Conservation (phyloP, 257 asterid genomes). For the Rauvolfia tetraphylla region DNA sequence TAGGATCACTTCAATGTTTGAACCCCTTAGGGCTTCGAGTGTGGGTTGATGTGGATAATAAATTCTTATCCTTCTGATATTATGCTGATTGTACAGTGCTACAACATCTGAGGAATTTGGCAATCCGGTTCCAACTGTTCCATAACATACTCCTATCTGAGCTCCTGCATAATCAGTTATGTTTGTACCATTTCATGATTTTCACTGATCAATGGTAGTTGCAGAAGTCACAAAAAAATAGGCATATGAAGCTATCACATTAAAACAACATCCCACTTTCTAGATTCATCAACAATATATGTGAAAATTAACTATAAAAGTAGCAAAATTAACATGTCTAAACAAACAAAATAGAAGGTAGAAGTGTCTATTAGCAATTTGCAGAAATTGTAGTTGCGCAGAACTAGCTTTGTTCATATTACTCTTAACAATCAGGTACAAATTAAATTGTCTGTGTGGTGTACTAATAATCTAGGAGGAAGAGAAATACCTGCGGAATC, state of each 20-base stretch:
- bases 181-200: neutral
- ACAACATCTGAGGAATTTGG: constrained; percentile 31
- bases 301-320: neutral
- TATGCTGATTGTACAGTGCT: constrained; percentile 25
- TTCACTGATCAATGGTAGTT: neutral
- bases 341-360: neutral
- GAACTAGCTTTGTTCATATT: neutral
- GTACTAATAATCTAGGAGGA: neutral
- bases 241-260: neutral
- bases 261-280: neutral
- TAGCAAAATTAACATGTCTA: neutral
- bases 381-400: neutral
- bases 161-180: constrained; percentile 13
- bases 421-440: neutral
- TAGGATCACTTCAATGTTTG: constrained; percentile 30
- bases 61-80: constrained; percentile 29
- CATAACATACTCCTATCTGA: constrained; percentile 30
- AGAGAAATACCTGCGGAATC: constrained; percentile 11
- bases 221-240: no score
- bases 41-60: constrained; percentile 29
- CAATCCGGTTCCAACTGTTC: constrained; percentile 15
- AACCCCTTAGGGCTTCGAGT: constrained; percentile 28
- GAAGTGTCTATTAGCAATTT: neutral
- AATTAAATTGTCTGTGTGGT: neutral
- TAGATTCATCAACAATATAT: neutral